Evolutionary conservation across 176 grass and related monocot species (phyloP).

Genomic region (Zoysia japonica): DNA sequence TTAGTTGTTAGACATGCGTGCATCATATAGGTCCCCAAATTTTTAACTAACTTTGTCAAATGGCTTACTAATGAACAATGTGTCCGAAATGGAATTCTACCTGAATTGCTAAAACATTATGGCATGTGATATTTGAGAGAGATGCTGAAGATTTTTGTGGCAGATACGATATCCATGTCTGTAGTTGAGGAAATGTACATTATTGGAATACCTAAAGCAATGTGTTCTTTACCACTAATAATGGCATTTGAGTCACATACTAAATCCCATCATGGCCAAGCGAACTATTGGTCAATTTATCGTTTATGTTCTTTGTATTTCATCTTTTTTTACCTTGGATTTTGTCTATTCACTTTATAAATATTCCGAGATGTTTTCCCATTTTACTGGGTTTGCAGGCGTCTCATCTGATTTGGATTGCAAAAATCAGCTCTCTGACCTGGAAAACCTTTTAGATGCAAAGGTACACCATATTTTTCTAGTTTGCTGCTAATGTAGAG

Average conservation of each 20-base stretch:
- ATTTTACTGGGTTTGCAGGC: conserved; percentile 47
- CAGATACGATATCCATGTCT: background rate
- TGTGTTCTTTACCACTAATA: conserved; percentile 12
- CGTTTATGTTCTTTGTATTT: conserved; percentile 10
- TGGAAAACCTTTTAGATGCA: conserved; percentile 78
- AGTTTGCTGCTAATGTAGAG: background rate
- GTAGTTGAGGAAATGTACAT: background rate
- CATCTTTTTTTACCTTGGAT: conserved; percentile 1
- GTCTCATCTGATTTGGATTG: conserved; percentile 68
- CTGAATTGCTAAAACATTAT: conserved; percentile 22
- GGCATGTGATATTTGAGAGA: background rate
- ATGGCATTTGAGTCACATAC: conserved; percentile 13
- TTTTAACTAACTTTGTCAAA: conserved; percentile 4
- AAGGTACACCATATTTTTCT: conserved; percentile 53
- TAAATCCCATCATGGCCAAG: conserved; percentile 9
- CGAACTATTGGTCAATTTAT: background rate
- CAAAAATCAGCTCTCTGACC: conserved; percentile 69
- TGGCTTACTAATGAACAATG: background rate
- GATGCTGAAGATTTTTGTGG: conserved; percentile 16
- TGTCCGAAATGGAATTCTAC: conserved; percentile 20
- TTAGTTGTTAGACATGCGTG: background rate
- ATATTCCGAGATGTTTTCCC: conserved; percentile 21
- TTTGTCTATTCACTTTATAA: conserved; percentile 15
- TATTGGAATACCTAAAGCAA: background rate
- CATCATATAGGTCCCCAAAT: background rate